Evolutionary conservation across 345 rosid genomes (phyloP).

Genomic region (Bretschneidera sinensis): DNA sequence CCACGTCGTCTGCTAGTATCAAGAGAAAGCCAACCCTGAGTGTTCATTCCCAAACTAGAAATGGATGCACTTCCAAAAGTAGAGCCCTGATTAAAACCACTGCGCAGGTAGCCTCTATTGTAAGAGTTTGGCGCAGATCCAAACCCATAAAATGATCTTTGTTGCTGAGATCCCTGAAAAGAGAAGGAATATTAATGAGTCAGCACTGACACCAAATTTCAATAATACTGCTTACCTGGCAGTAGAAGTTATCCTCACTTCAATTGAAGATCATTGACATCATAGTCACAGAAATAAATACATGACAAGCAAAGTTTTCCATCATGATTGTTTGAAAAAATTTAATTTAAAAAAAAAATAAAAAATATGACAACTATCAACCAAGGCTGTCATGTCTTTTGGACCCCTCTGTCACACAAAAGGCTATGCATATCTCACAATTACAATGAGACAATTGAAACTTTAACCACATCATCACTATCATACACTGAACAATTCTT

Average conservation of each 20-base stretch:
- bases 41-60: conserved; percentile 47
- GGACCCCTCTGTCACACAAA: neutral
- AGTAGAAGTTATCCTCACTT: neutral
- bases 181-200: neutral
- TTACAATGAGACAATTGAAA: neutral
- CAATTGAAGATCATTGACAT: too few relatives aligned
- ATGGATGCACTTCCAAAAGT: conserved; percentile 49
- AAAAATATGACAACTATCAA: too few relatives aligned
- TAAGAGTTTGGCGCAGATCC: conserved; percentile 66
- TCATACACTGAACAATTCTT: too few relatives aligned
- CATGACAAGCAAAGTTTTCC: neutral
- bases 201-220: conserved; percentile 3
- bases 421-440: neutral
- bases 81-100: conserved; percentile 52
- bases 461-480: neutral
- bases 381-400: neutral
- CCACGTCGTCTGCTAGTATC: conserved; percentile 59
- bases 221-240: too few relatives aligned
- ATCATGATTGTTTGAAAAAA: too few relatives aligned
- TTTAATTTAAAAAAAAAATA: too few relatives aligned
- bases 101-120: conserved; percentile 47
- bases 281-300: neutral
- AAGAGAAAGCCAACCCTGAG: conserved; percentile 53
- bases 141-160: conserved; percentile 54
- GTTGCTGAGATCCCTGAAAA: conserved; percentile 62